Evolutionary conservation across 257 asterid genomes (phyloP).

Genomic region (Plantago elongata): DNA sequence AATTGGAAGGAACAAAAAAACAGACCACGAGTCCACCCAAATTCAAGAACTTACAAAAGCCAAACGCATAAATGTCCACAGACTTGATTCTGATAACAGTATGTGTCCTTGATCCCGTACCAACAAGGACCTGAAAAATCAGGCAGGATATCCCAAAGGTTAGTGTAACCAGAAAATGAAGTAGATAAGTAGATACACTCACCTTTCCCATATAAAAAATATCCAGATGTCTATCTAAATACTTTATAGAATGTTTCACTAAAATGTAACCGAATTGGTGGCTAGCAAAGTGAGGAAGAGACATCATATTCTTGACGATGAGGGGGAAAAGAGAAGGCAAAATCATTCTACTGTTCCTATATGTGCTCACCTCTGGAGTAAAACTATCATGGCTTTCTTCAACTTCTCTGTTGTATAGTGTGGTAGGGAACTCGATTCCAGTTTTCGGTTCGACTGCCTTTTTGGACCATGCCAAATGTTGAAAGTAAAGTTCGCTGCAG

Average conservation of each 20-base stretch:
- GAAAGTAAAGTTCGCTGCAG: conserved; percentile 41
- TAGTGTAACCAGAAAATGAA: conserved; percentile 3
- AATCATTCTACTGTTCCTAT: background rate
- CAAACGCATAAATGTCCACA: conserved; percentile 86
- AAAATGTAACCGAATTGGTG: no score
- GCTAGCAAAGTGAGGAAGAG: no score
- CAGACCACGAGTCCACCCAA: conserved; percentile 2
- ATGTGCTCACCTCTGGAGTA: conserved; percentile 60
- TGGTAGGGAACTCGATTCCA: conserved; percentile 86
- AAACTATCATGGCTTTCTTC: conserved; percentile 49
- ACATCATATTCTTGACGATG: background rate
- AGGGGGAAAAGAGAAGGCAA: background rate
- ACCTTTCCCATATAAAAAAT: no score
- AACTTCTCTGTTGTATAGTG: conserved; percentile 48
- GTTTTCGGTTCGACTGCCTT: conserved; percentile 72
- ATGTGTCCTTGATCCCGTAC: conserved; percentile 92
- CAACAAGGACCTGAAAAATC: conserved; percentile 80
- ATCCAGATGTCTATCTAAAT: no score
- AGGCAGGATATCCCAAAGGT: conserved; percentile 3
- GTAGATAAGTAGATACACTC: background rate
- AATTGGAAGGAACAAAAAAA: conserved; percentile 7
- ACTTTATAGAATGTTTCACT: no score
- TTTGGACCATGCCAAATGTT: conserved; percentile 53
- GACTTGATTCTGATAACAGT: conserved; percentile 81
- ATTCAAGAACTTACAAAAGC: conserved; percentile 71